Base-by-base conservation (phyloP, 345 rosid genomes). In the Dipteronia sinensis region DNA sequence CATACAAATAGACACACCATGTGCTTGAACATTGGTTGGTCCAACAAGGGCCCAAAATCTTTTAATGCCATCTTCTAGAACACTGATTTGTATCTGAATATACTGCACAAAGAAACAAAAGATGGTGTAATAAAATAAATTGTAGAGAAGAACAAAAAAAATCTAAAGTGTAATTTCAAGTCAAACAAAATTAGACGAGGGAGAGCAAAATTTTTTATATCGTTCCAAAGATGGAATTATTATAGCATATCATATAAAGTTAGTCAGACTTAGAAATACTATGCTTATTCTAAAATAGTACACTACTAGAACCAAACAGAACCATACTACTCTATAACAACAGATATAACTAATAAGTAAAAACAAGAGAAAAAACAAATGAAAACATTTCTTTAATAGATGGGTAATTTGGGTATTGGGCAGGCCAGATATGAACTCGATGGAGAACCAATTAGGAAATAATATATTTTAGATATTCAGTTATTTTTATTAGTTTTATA, bases 11-110 rank as follows among this genome's bases (percentile, higher is more conserved):
- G 11, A 78, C 87, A 83, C 79, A 81, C 94, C 80, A 66, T 44
- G 61, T 51, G 56, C 73, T 62, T 83, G 78, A 79, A 51, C 51
- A 75, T 75, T 79, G 76, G 88, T 84, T 49, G 88, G 78, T 83
- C 83, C 69, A 65, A 88, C 88, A 74, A 77, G 77, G 49, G 85
- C 87, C 96, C 97, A 93, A 66, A 89, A 88, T 79, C 91, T 92
- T 82, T 92, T 88, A 71, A 95, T 90, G 73, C 91, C 90, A 71
- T 86, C 91, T 87, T 93, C 98, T 72, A 90, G 88, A 69, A 82
- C 76, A 81, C 85, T 78, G 72, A 88, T 78, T 80, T 95, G 94
- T 77, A 89, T 93, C 89, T 90, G 92, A 66, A 92, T 89, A 78
- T 87, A 95, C 99, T 95, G 93, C 82, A 88, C 47, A 66, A 71